Evolutionary conservation across 805 yeast species (phyloP).

Genomic region (Metschnikowia lochheadii): DNA sequence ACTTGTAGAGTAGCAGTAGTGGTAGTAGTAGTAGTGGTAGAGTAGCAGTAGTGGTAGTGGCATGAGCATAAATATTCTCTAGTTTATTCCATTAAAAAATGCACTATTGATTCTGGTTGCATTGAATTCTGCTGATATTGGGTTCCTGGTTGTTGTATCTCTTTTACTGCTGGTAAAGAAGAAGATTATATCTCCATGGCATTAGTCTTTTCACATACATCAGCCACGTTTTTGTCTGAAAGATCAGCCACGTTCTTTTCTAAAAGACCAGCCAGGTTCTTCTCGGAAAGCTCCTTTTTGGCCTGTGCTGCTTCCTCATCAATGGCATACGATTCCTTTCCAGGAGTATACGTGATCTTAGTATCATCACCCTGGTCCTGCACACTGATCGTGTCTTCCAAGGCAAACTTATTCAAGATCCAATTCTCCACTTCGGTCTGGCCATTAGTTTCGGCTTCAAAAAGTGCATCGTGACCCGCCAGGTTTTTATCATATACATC

Average conservation of each 20-base stretch:
- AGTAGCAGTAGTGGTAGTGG: no score
- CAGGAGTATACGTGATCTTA: slow-evolving; percentile 41
- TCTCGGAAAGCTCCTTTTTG: slow-evolving; percentile 8
- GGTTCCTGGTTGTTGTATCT: no score
- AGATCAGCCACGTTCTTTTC: slow-evolving; percentile 35
- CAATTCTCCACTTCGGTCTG: slow-evolving; percentile 75
- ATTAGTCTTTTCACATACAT: slow-evolving; percentile 30
- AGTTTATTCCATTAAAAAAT: no score
- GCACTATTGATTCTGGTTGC: no score
- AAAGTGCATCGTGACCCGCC: slow-evolving; percentile 78
- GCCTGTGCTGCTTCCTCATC: slow-evolving; percentile 33
- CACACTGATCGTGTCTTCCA: slow-evolving; percentile 50
- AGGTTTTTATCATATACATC: slow-evolving; percentile 78
- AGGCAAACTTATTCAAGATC: slow-evolving; percentile 67
- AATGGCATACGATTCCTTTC: slow-evolving; percentile 41
- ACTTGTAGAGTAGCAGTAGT: no score
- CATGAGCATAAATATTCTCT: no score
- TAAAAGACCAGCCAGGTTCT: slow-evolving; percentile 22
- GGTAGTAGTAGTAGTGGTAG: no score
- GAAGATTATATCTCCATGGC: slow-evolving; percentile 15
- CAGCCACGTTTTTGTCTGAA: slow-evolving; percentile 35
- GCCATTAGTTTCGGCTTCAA: slow-evolving; percentile 80
- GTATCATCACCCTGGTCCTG: slow-evolving; percentile 39
- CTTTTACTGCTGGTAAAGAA: no score
- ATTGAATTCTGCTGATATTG: no score